Evolutionary conservation across 2,329 filamentous ascomycete species (phyloP).

Genomic region (Domatiomyces catenatus): DNA sequence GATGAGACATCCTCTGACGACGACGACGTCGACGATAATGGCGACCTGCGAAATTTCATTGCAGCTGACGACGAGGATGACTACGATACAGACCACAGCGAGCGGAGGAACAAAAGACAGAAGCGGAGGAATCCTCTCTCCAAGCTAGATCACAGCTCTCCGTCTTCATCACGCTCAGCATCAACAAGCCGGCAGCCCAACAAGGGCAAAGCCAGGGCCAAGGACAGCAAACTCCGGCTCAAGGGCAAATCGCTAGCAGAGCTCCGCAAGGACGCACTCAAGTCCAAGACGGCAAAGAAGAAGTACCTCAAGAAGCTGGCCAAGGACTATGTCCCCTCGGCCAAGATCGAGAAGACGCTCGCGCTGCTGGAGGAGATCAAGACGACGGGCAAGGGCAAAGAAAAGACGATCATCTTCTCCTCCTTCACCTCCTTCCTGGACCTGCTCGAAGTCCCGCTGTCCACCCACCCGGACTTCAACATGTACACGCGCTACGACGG

Average conservation of each 20-base stretch:
- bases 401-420: conserved; percentile 71
- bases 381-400: conserved; percentile 33
- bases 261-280: conserved; percentile 51
- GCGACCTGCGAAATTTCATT: conserved; percentile 18
- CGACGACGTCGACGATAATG: conserved; percentile 20
- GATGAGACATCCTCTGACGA: conserved; percentile 11
- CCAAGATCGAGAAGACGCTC: conserved; percentile 56
- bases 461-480: conserved; percentile 23
- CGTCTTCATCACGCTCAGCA: not conserved
- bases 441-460: conserved; percentile 57
- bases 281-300: conserved; percentile 48
- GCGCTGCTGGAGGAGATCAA: conserved; percentile 44
- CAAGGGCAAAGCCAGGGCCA: conserved; percentile 26
- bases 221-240: conserved; percentile 15
- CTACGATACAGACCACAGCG: conserved; percentile 19
- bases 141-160: conserved; percentile 1
- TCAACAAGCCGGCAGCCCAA: conserved; percentile 6
- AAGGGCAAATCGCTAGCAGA: conserved; percentile 39
- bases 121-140: not conserved
- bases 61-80: conserved; percentile 28
- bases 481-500: conserved; percentile 61
- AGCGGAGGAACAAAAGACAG: conserved; percentile 9
- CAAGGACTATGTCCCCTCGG: conserved; percentile 56
- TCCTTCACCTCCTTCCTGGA: conserved; percentile 70
- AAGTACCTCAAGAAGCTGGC: conserved; percentile 55